Percentiles rank a stretch among this genome's conserved stretches.
Conservation (phyloP, 768 basidiomycete species). For the Candolleomyces aberdarensis region DNA sequence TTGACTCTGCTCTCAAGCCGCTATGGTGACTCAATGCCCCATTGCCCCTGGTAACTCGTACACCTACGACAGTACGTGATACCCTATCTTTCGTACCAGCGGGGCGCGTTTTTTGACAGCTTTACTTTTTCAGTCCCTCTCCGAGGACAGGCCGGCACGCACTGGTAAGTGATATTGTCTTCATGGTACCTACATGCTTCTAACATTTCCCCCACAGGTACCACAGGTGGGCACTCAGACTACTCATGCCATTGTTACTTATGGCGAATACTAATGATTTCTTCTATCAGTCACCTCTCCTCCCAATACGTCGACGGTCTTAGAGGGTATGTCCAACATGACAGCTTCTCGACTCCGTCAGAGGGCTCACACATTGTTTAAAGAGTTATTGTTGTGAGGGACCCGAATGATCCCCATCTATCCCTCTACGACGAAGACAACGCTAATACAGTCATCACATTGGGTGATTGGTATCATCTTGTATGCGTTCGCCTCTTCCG, state of each 20-base stretch:
- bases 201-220: conserved; percentile 12
- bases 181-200: no score
- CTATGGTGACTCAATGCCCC: conserved; percentile 13
- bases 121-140: conserved; percentile 12
- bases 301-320: conserved; percentile 23
- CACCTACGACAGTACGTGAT: conserved; percentile 15
- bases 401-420: conserved; percentile 10
- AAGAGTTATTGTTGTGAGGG: conserved; percentile 18
- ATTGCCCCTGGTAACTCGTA: conserved; percentile 16
- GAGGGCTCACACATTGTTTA: not conserved
- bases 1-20: not conserved
- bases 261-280: not conserved
- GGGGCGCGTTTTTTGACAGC: not conserved
- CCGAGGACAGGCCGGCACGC: conserved; percentile 10
- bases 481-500: not conserved
- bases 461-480: conserved; percentile 14
- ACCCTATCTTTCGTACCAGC: not conserved
- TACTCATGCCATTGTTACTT: not conserved
- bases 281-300: conserved; percentile 17
- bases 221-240: not conserved
- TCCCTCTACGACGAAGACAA: conserved; percentile 13
- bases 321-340: conserved; percentile 25
- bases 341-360: conserved; percentile 15
- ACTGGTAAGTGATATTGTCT: conserved; percentile 6
- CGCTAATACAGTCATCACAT: conserved; percentile 11